Conservation (phyloP, 768 basidiomycete species). For the Hirschioporus abietinus region DNA sequence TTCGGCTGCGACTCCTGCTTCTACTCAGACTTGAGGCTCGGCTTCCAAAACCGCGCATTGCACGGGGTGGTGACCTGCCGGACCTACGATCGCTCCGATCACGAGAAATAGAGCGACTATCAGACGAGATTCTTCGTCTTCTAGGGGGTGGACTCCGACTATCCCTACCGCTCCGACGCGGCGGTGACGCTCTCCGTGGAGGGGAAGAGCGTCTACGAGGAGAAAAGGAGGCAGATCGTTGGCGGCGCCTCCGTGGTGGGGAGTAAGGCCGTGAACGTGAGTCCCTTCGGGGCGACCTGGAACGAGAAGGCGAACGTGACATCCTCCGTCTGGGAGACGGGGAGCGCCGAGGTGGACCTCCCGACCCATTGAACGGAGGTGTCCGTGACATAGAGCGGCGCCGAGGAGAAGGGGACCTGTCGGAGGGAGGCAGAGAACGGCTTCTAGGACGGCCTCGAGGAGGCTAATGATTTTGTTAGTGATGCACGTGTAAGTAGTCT, state of each 20-base stretch:
- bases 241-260: conserved; percentile 4
- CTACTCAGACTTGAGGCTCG: conserved; percentile 5
- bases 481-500: background rate
- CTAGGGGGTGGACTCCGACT: conserved; percentile 51
- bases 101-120: conserved; percentile 19
- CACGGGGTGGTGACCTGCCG: conserved; percentile 17
- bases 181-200: conserved; percentile 24
- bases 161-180: conserved; percentile 24
- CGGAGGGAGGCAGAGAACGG: conserved; percentile 12
- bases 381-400: conserved; percentile 37
- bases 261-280: conserved; percentile 13
- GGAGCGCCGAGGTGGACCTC: conserved; percentile 20
- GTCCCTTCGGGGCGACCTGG: conserved; percentile 8
- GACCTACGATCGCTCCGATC: conserved; percentile 18
- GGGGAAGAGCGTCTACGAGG: conserved; percentile 27
- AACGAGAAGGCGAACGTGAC: conserved; percentile 9
- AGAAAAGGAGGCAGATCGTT: conserved; percentile 32
- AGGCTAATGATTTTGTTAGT: conserved; percentile 15
- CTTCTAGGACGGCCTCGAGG: conserved; percentile 15
- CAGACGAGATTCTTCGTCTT: conserved; percentile 26
- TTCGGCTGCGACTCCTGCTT: conserved; percentile 32
- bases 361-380: conserved; percentile 31
- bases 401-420: conserved; percentile 29
- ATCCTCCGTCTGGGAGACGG: conserved; percentile 23
- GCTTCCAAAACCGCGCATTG: background rate